Evolutionary conservation across 1,284 basidiomycete genomes (phyloP).

Genomic region (Ceratobasidium sp.): DNA sequence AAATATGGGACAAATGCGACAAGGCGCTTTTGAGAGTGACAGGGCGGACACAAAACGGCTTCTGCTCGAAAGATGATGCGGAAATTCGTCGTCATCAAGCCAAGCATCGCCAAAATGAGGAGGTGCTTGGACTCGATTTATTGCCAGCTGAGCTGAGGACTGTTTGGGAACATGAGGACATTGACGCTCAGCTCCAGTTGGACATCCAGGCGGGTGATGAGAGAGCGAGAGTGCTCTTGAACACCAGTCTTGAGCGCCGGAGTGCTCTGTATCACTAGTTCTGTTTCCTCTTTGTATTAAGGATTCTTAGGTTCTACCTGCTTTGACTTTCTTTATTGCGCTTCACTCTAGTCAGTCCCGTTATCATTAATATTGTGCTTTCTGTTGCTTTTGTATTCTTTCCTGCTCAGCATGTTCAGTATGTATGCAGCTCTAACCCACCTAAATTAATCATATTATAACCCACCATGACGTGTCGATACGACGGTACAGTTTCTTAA

Average conservation of each 20-base stretch:
- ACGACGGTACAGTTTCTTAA: too few relatives aligned
- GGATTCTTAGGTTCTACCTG: too few relatives aligned
- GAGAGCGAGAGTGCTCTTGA: not conserved
- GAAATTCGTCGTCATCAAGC: conserved; percentile 9
- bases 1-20: not conserved
- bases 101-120: not conserved
- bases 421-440: too few relatives aligned
- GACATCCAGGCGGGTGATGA: not conserved
- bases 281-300: too few relatives aligned
- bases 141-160: not conserved
- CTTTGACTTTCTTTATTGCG: too few relatives aligned
- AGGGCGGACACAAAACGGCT: not conserved
- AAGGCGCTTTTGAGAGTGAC: not conserved
- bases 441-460: too few relatives aligned
- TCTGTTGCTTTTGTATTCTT: too few relatives aligned
- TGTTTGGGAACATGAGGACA: not conserved
- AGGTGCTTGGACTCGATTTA: not conserved
- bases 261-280: too few relatives aligned
- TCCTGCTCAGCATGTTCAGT: too few relatives aligned
- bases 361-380: too few relatives aligned
- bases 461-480: too few relatives aligned
- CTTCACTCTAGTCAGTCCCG: too few relatives aligned
- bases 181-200: conserved; percentile 2
- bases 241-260: not conserved
- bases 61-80: not conserved